phyloP scores from a whole-genome alignment of 2,329 filamentous ascomycete genomes.

The Lachnellula subtilissima region DNA sequence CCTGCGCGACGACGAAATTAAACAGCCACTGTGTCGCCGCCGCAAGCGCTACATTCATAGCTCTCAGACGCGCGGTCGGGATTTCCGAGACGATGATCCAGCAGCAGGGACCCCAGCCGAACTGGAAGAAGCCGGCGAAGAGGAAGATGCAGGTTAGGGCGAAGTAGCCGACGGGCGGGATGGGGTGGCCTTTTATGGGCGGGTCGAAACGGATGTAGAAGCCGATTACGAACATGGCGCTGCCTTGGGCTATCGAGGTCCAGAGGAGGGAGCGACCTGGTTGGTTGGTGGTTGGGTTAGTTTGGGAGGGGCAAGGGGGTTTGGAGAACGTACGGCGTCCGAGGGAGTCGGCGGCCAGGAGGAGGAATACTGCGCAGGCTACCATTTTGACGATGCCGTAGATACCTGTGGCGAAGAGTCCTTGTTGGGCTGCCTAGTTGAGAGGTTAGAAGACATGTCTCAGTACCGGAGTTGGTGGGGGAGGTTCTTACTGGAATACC shows the following conservation, averaged over 20 bases:
- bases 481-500: constrained; percentile 45
- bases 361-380: constrained; percentile 58
- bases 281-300: neutral
- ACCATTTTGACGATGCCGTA: constrained; percentile 69
- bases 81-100: constrained; percentile 71
- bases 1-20: constrained; percentile 67
- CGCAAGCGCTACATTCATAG: constrained; percentile 62
- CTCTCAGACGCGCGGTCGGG: constrained; percentile 59
- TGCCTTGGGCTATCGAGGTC: constrained; percentile 58
- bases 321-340: constrained; percentile 46
- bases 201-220: constrained; percentile 61
- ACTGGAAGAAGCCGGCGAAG: constrained; percentile 66
- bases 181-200: constrained; percentile 46
- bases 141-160: constrained; percentile 68
- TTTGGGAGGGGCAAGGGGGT: neutral
- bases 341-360: constrained; percentile 65
- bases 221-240: constrained; percentile 66
- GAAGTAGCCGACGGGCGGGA: constrained; percentile 63
- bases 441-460: neutral
- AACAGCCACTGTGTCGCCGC: constrained; percentile 70
- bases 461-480: neutral
- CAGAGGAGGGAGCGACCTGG: constrained; percentile 47
- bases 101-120: constrained; percentile 64
- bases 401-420: constrained; percentile 68
- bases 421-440: constrained; percentile 43